Base-by-base conservation (phyloP, 148 eudicot species). In the Chenopodium suecicum region DNA sequence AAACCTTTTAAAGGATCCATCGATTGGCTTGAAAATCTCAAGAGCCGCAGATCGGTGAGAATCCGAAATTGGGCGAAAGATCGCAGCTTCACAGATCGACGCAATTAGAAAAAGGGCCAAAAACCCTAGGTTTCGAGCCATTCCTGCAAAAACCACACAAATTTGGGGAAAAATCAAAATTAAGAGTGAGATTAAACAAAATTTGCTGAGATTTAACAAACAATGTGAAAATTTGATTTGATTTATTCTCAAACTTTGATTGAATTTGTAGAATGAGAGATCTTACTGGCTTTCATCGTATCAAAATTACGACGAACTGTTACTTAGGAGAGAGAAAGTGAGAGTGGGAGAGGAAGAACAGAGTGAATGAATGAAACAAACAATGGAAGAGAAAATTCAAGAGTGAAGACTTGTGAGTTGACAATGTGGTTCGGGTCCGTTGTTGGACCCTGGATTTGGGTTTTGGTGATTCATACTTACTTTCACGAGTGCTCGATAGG, bases 11-110 rank as follows among this genome's bases (percentile, higher is more conserved):
- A 86, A 90, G 41, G 95, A 93, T 86, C 94, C 93, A 88, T 84
- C 93, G 47, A 83, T 71, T 1, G 93, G 85, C 29, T 86, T 79
- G 79, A 92, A 88, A 52, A 95, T 83, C 86, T 94, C 87, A 27
- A 80, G 44, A 47, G 98, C 97, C 25, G 94, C 94, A 70, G 99
- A 94, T 91, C 97, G 94, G 83, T 95, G 98, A 37, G 91, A 84
- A 65, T 93, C 91, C 2, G 97, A 91, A 81, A 93, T 90, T 80
- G 99, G 98, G 17, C 70, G 76, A 80, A 90, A 86, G 81, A 88
- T 81, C 79, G 92, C 90, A 64, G 91, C 90, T 78, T 91, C 89
- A 72, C 87, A 90, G 78, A 90, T 88, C 86, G 86, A 83, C 11
- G 86, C 80, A 54, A 89, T 44, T 3, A 89, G 29, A 8, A 90